phyloP scores from a whole-genome alignment of 1,139 yeast genomes.

The Yamadazyma spencermartinsiae region DNA sequence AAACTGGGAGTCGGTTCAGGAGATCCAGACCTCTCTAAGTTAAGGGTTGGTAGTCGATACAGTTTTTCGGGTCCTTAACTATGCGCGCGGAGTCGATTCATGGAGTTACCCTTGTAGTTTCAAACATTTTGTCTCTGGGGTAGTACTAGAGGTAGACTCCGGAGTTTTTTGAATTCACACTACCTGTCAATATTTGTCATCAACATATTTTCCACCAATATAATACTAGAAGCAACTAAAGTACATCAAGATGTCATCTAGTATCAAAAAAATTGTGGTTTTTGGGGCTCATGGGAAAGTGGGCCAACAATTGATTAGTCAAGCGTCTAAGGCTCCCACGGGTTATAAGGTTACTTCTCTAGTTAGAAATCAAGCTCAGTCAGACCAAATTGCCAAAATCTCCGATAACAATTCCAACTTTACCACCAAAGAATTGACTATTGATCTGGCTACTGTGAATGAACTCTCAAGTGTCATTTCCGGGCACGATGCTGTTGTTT shows the following conservation, averaged over 20 bases:
- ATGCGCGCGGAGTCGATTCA: too few species aligned
- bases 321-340: constrained; percentile 25
- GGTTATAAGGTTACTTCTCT: constrained; percentile 47
- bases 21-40: too few species aligned
- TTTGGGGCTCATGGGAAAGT: constrained; percentile 67
- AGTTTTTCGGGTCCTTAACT: too few species aligned
- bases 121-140: too few species aligned
- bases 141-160: too few species aligned
- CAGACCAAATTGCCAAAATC: constrained; percentile 28
- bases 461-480: constrained; percentile 38
- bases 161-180: too few species aligned
- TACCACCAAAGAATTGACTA: constrained; percentile 36
- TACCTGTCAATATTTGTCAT: too few species aligned
- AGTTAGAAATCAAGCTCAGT: constrained; percentile 50
- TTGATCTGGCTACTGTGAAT: constrained; percentile 31
- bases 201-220: too few species aligned
- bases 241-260: not conserved
- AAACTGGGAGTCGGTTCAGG: too few species aligned
- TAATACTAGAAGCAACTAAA: too few species aligned
- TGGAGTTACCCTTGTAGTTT: too few species aligned
- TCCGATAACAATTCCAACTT: constrained; percentile 33
- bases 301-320: constrained; percentile 39
- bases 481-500: constrained; percentile 59
- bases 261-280: constrained; percentile 21
- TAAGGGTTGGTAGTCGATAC: too few species aligned